Evolutionary conservation across 2,329 filamentous ascomycete genomes (phyloP).

Genomic region (Malbranchea zuffiana): DNA sequence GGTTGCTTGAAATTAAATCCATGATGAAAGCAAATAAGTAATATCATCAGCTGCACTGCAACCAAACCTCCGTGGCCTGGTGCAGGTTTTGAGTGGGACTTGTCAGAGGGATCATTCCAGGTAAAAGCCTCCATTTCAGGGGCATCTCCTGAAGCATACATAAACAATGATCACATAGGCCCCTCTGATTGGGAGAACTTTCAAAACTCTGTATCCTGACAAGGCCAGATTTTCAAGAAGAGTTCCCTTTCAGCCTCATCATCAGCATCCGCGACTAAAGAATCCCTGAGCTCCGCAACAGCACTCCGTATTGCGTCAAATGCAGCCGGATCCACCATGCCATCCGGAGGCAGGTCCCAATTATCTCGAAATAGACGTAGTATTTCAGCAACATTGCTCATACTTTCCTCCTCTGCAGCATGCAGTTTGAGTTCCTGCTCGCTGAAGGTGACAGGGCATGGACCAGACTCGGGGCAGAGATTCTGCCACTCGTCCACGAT

Average conservation of each 20-base stretch:
- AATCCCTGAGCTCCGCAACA: constrained; percentile 17
- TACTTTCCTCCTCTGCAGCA: constrained; percentile 23
- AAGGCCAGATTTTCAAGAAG: constrained; percentile 21
- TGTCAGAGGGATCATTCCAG: too few relatives aligned
- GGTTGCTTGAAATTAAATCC: too few relatives aligned
- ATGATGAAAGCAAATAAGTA: too few relatives aligned
- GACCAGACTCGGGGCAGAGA: constrained; percentile 10
- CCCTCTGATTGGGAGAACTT: too few relatives aligned
- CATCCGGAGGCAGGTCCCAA: constrained; percentile 22
- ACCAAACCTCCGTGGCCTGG: too few relatives aligned
- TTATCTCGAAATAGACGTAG: constrained; percentile 21
- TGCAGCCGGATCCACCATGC: constrained; percentile 25
- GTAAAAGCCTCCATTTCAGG: too few relatives aligned
- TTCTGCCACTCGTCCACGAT: constrained; percentile 19
- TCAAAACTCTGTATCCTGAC: constrained; percentile 18
- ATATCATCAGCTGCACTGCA: too few relatives aligned
- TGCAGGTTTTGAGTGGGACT: too few relatives aligned
- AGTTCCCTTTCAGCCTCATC: constrained; percentile 19
- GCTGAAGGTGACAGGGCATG: constrained; percentile 20
- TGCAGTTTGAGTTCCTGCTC: constrained; percentile 19
- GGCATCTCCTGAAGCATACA: too few relatives aligned
- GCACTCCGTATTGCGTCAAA: constrained; percentile 18
- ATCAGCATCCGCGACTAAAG: constrained; percentile 18
- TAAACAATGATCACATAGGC: too few relatives aligned
- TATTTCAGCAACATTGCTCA: constrained; percentile 23